A percentile compares a stretch with the other conserved stretches of the same genome.
phyloP scores from a whole-genome alignment of 176 grass and related monocot species.

The Juncus inflexus region DNA sequence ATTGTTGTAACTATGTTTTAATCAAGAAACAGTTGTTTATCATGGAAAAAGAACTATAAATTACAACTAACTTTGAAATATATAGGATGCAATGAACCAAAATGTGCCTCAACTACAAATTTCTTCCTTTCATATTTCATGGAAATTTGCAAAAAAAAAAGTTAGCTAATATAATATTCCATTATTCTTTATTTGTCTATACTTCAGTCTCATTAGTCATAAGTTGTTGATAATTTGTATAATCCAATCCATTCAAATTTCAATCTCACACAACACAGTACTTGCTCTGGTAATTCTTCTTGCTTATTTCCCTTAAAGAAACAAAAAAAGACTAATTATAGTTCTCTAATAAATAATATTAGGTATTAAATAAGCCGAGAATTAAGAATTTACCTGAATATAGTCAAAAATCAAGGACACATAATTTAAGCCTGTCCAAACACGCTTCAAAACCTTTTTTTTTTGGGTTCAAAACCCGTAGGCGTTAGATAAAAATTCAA shows the following conservation, averaged over 20 bases:
- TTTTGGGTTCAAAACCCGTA: no score
- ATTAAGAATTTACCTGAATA: slow-evolving; percentile 61
- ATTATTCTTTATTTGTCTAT: slow-evolving; percentile 9
- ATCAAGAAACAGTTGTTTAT: no score
- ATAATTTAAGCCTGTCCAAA: slow-evolving; percentile 84
- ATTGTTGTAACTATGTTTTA: no score
- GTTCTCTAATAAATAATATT: neutral
- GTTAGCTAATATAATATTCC: slow-evolving; percentile 30
- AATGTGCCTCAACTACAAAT: neutral
- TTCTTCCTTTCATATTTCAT: slow-evolving; percentile 10
- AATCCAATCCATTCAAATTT: slow-evolving; percentile 57
- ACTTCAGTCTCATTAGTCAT: slow-evolving; percentile 40
- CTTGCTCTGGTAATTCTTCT: slow-evolving; percentile 87
- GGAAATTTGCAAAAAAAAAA: slow-evolving; percentile 25
- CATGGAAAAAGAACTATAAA: no score
- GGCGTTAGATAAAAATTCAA: no score
- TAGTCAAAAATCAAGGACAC: slow-evolving; percentile 74
- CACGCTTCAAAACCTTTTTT: slow-evolving; percentile 87
- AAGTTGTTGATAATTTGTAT: slow-evolving; percentile 65
- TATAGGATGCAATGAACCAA: neutral
- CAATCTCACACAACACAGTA: slow-evolving; percentile 90
- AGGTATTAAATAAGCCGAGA: neutral
- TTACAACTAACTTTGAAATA: no score
- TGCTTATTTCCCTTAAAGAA: slow-evolving; percentile 73
- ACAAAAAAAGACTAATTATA: neutral